A percentile compares a stretch with the other conserved stretches of the same genome.
These are phyloP conservation scores for Endotrypanum monterogeii DNA, from an alignment of 208 protist species.

Conservation along the genomic window DNA sequence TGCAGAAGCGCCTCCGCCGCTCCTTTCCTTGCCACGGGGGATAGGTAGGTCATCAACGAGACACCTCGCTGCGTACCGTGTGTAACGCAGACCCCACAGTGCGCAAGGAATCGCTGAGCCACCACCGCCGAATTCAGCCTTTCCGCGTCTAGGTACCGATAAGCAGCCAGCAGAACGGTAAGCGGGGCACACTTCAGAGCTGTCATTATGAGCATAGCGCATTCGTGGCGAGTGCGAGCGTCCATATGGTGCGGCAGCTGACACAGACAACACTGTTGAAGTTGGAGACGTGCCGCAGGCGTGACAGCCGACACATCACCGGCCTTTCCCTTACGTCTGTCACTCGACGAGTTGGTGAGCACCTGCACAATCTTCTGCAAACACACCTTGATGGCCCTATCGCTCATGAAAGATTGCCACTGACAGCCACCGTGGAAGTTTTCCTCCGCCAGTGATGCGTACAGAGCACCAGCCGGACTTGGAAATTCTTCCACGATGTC, in stretches of 20 bases:
- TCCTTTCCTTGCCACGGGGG: not conserved
- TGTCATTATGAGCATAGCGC: constrained; percentile 42
- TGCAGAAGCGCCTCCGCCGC: constrained; percentile 26
- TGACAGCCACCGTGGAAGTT: constrained; percentile 15
- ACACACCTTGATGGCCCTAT: constrained; percentile 37
- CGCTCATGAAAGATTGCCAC: constrained; percentile 31
- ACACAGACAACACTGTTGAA: constrained; percentile 36
- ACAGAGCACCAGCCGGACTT: not conserved
- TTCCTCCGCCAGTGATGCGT: constrained; percentile 6
- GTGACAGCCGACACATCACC: not conserved
- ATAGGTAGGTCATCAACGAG: constrained; percentile 19
- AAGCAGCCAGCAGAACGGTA: constrained; percentile 25
- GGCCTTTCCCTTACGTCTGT: not conserved
- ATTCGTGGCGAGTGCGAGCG: constrained; percentile 20
- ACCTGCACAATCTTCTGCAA: constrained; percentile 51
- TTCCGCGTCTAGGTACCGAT: constrained; percentile 33
- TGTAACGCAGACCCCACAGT: constrained; percentile 53
- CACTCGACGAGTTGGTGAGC: constrained; percentile 14
- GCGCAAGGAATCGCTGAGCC: constrained; percentile 72
- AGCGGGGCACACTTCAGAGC: constrained; percentile 36
- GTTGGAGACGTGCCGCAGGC: constrained; percentile 15
- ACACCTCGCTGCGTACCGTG: constrained; percentile 30
- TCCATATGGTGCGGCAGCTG: constrained; percentile 15
- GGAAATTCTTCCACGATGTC: not conserved
- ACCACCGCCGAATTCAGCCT: constrained; percentile 33